Evolutionary conservation across 2,329 filamentous ascomycete species (phyloP), one percentile per base, ranked within the genome.

Genomic region (Ophiocordyceps polyrhachis-furcata): DNA sequence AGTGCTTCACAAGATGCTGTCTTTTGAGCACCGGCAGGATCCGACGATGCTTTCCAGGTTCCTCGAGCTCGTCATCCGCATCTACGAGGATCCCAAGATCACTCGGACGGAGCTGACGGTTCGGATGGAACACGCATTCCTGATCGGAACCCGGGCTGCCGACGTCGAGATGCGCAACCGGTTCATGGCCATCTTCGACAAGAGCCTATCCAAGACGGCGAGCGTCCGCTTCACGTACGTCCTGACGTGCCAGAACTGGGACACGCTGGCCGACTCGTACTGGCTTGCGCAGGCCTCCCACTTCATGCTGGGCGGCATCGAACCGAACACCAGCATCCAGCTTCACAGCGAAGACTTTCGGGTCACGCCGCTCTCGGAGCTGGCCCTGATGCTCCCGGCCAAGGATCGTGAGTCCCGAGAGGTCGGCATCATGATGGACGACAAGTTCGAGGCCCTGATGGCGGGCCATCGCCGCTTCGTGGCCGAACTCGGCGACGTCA

Each of bases 1-100:
- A 1, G 91, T 99, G 1, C 67, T 99, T n/a, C 88, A 93, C 55
- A 99, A 98, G 65, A 99, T 99, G 91, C 68, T 96, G 15, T 80
- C 88, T 0, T 98, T 98, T 53, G 91, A 99, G 62, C 78, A 84
- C 46, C 76, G 91, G 37, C 66, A 73, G 25, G 89, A 96, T 57
- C 76, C 80, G 29, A 86, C 81, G 0, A 80, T 98, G 65, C 70
- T 98, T 46, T 87, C 81, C 52, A 89, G 89, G 57, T 99, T 96
- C 66, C 70, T 98, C 47, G 84, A 96, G 51, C 76, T 99, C 23
- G 91, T 99, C 23, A 93, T 98, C 53, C 80, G 88, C 43, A 95
- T 99, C 48, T 99, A 99, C 58, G 93, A 98, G 57, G 91, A 98
- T 55, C 85, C 87, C 0, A 94, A 93, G 63, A 91, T 98, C 49